Percentiles rank a stretch among this genome's conserved stretches.
Evolutionary conservation across 768 basidiomycete genomes (phyloP).

Genomic region (Dictyophora rubrovolvata): DNA sequence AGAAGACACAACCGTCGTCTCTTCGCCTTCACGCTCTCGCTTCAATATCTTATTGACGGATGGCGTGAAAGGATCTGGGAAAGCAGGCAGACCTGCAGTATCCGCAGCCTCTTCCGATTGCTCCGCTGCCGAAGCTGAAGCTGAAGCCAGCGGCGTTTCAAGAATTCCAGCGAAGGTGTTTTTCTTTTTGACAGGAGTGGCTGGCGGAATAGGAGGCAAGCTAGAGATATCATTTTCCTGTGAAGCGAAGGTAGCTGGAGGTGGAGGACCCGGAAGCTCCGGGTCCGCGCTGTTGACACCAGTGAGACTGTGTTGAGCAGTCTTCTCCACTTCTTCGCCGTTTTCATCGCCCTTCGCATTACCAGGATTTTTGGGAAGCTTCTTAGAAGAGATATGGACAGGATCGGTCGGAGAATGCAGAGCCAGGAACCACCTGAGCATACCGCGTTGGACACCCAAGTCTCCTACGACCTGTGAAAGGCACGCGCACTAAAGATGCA

Average conservation of each 20-base stretch:
- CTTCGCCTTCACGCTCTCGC: slow-evolving; percentile 15
- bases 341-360: slow-evolving; percentile 11
- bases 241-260: not conserved
- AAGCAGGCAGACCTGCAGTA: slow-evolving; percentile 19
- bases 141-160: not conserved
- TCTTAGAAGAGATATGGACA: slow-evolving; percentile 42
- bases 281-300: not conserved
- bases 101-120: not conserved
- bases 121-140: not conserved
- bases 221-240: slow-evolving; percentile 21
- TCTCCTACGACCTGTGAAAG: slow-evolving; percentile 40
- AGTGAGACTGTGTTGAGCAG: not conserved
- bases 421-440: slow-evolving; percentile 59
- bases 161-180: not conserved
- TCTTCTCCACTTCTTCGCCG: slow-evolving; percentile 1
- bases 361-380: slow-evolving; percentile 22
- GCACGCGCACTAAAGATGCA: slow-evolving; percentile 18
- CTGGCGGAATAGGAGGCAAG: slow-evolving; percentile 24
- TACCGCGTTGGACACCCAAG: slow-evolving; percentile 71
- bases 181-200: slow-evolving; percentile 15
- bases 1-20: slow-evolving; percentile 18
- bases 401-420: slow-evolving; percentile 37
- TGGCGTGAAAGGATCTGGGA: slow-evolving; percentile 57
- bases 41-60: slow-evolving; percentile 47
- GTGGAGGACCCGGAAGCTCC: not conserved